Evolutionary conservation across 2,329 filamentous ascomycete species (phyloP), one percentile per base, ranked within the genome.

Genomic region (Colletotrichum lindemuthianum): DNA sequence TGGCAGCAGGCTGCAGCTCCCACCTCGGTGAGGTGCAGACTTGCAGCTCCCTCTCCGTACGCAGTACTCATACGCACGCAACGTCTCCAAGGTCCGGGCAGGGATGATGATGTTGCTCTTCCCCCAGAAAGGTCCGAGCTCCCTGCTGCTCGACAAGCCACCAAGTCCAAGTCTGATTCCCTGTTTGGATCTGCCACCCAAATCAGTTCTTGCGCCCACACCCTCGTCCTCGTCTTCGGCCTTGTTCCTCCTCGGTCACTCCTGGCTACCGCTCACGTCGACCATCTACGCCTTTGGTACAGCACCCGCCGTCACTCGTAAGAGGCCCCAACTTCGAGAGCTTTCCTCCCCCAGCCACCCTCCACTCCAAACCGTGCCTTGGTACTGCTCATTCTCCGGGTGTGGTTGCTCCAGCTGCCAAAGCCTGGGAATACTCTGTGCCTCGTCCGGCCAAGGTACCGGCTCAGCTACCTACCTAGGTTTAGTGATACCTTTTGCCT

Each of bases 81-180:
- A 53, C 15, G 51, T 52, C 13, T 15, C 16, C 39, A 48, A 64
- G 60, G 60, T 48, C 52, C 48, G 52, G 43, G 33, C 65, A 67
- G 58, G 65, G 63, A 67, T 67, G 63, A 33, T 67, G 65, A 67
- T 66, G 58, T 12, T 66, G 61, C 49, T 66, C 43, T 24, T 44
- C 37, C 16, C 45, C 15, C 34, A 47, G 48, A 52, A 44, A 43
- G 44, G 65, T 63, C 65, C 65, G 63, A 67, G 65, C 65, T 67
- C 50, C 36, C 24, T 47, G 24, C 24, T 34, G 57, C 49, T 65
- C 55, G 63, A 24, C 37, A 9, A 55, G 24, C 63, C 65, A 66
- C 15, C 41, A 13, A n/a, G 13, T 16, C 16, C 24, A 57, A 56
- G 37, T 51, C 53, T 33, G 52, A 15, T 64, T 67, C 65, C 55